Evolutionary conservation across 208 protist genomes (phyloP), one percentile per base, ranked within the genome.

Genomic region (Spongospora subterranea): DNA sequence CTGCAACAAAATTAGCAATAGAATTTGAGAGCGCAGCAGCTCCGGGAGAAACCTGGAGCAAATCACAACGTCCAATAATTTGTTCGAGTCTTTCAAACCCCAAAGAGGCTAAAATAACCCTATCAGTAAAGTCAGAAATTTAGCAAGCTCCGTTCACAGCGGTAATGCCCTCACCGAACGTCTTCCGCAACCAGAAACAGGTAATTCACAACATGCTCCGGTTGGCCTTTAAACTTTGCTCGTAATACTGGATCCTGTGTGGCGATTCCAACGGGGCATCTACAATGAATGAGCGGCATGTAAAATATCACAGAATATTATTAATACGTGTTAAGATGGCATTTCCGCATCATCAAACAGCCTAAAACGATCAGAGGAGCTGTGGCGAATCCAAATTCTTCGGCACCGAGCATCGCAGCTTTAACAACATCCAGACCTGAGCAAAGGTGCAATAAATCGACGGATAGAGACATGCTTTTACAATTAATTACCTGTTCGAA

Each of bases 311-410:
- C n/a, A n/a, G n/a, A n/a, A n/a, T n/a, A n/a, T n/a, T n/a, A n/a
- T n/a, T 65, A 17, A 29, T 65, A 65, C n/a, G 94, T 96, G 93
- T 97, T 97, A 0, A 96, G 92, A 90, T 97, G 96, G 93, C 96
- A 97, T 91, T 96, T 97, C 77, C 96, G 94, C 95, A 96, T 96
- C 96, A 97, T 96, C 90, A 96, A 95, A 90, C 96, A 97, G 38
- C 96, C 96, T 77, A 96, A 82, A 0, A 94, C 94, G 88, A 97
- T 96, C 82, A 97, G 91, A 17, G 96, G 95, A 45, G 93, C 95
- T 6, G 96, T 97, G 35, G 93, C 93, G 92, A 97, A 96, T 88
- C 96, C 95, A 91, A 94, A 95, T 91, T 97, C 96, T 66, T 97
- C 96, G 0, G 95, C 96, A 54, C 96, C 96, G 6, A 96, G 90